Evolutionary conservation across 192 early-diverging fungal species (phyloP), one percentile per base, ranked within the genome.

Genomic region (Allomyces arbusculus): DNA sequence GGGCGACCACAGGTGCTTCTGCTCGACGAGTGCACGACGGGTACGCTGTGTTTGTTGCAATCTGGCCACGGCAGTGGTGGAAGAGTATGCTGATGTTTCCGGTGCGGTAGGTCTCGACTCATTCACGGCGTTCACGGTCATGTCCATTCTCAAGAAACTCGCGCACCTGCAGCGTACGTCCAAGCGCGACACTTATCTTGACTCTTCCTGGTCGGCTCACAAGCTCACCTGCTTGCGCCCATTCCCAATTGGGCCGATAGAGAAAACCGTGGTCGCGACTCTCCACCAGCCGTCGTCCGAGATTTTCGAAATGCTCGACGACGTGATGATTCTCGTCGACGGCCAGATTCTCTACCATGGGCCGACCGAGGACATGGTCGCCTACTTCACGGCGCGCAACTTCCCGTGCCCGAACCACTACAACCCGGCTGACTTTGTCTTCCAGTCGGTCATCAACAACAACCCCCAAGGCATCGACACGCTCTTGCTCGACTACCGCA

Each of bases 211-310:
- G 26, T 28, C 26, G 26, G 26, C 26, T 28, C 26, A 28, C 26
- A 28, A 28, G 26, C 26, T 28, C 26, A 28, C 26, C 26, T 4
- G 26, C 26, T 28, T 28, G 26, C 4, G 26, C 26, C 26, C 26
- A 40, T 8, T 7, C 33, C 33, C 33, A 40, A 7, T 7, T 0
- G 8, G 8, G 3, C 33, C 33, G 26, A 8, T 40, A 14, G 72
- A 78, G 28, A 84, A 84, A 24, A 88, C 89, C 9, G 80, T 92
- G 10, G 75, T 96, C 23, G 86, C 90, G 73, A 90, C 88, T 9
- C 90, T 96, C 67, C 93, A 96, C 70, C 92, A 94, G 73, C 93
- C 93, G 23, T 80, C 82, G 55, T 87, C 86, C 6, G 83, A 89
- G 64, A 81, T 91, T 61, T 93, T 86, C 75, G 77, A 78, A 22